Conservation (phyloP, 140 eudicot genomes). For the Senecio squalidus region DNA sequence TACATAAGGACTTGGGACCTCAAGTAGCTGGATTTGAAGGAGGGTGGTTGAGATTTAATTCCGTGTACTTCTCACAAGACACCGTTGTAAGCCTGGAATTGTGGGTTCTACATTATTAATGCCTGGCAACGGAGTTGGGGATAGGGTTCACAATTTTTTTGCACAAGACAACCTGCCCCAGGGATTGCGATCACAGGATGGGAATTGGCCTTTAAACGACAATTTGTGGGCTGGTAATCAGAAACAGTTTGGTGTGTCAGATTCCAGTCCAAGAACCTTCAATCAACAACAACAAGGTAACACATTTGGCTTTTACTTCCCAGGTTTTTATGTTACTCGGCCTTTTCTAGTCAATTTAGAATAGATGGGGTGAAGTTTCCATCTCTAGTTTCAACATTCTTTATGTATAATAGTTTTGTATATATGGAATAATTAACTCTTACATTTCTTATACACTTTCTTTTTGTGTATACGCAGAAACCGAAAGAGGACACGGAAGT, state of each 20-base stretch:
- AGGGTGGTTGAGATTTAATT: constrained; percentile 4
- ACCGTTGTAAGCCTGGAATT: constrained; percentile 16
- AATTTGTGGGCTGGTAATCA: constrained; percentile 66
- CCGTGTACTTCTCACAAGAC: constrained; percentile 2
- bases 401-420: not conserved
- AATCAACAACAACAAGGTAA: constrained; percentile 64
- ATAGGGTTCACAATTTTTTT: constrained; percentile 95
- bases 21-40: constrained; percentile 3
- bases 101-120: constrained; percentile 50
- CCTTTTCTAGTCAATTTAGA: constrained; percentile 1
- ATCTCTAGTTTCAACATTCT: not conserved
- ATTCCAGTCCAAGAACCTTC: constrained; percentile 48
- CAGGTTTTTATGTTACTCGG: not conserved
- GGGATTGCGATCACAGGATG: constrained; percentile 62
- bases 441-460: not conserved
- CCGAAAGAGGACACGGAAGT: constrained; percentile 54
- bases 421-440: not conserved
- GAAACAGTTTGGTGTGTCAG: constrained; percentile 44
- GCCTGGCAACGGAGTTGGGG: constrained; percentile 98
- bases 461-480: constrained; percentile 34
- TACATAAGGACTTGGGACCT: not conserved
- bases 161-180: constrained; percentile 69
- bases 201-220: constrained; percentile 58
- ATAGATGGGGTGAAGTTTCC: too few species aligned
- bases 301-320: not conserved